These are phyloP conservation scores for Kwoniella bestiolae DNA, from an alignment of 768 basidiomycete genomes.

Conservation along the genomic window DNA sequence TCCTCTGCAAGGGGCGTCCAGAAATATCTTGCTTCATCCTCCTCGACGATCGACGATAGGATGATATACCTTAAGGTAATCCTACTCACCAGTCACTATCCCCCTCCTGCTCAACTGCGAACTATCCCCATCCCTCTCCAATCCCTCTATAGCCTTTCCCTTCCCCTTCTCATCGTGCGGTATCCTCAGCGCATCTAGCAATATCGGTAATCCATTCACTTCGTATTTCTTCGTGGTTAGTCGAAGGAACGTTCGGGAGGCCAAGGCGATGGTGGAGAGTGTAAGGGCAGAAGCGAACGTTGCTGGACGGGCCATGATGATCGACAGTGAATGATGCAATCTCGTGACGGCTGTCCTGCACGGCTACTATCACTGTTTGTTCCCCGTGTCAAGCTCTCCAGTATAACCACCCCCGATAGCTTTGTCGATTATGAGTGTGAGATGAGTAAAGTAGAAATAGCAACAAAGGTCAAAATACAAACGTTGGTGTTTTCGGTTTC, in stretches of 20 bases:
- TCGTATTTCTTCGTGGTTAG: slow-evolving; percentile 68
- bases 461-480: too few species aligned
- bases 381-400: too few species aligned
- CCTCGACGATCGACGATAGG: not conserved
- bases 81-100: slow-evolving; percentile 44
- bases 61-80: not conserved
- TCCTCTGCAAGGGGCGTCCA: too few species aligned
- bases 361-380: too few species aligned
- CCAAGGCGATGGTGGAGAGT: slow-evolving; percentile 70
- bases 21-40: too few species aligned
- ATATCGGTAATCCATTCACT: slow-evolving; percentile 70
- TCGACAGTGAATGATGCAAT: too few species aligned
- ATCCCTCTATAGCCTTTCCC: slow-evolving; percentile 19
- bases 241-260: slow-evolving; percentile 76
- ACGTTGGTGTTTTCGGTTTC: too few species aligned
- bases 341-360: too few species aligned
- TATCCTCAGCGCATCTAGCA: slow-evolving; percentile 67
- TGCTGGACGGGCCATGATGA: slow-evolving; percentile 28
- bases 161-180: slow-evolving; percentile 26
- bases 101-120: slow-evolving; percentile 52
- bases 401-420: too few species aligned
- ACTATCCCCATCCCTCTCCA: slow-evolving; percentile 76
- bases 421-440: too few species aligned
- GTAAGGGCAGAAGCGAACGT: slow-evolving; percentile 63
- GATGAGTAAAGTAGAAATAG: too few species aligned